Percentiles rank a stretch among this genome's conserved stretches.
Conservation (phyloP, 2,329 filamentous ascomycete genomes). For the Tolypocladium pustulatum region DNA sequence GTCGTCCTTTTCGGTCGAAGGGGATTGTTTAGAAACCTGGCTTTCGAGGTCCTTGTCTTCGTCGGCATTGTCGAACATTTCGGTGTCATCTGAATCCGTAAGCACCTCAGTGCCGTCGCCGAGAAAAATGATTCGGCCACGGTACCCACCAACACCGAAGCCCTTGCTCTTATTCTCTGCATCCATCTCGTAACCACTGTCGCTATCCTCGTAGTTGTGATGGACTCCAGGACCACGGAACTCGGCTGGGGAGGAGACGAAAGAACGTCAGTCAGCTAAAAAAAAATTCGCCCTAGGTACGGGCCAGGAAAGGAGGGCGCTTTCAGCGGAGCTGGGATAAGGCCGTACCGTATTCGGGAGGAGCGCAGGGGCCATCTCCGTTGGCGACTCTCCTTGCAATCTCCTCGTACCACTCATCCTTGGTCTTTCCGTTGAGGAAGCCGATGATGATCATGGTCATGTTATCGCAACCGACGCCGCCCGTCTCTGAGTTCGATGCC, state of each 20-base stretch:
- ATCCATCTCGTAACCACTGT: slow-evolving; percentile 67
- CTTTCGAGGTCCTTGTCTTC: slow-evolving; percentile 80
- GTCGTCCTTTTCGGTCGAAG: slow-evolving; percentile 12
- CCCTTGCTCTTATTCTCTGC: slow-evolving; percentile 52
- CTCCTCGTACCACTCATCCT: slow-evolving; percentile 98
- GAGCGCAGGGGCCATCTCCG: slow-evolving; percentile 95
- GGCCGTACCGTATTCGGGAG: slow-evolving; percentile 95
- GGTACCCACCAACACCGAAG: slow-evolving; percentile 59
- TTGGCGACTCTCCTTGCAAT: slow-evolving; percentile 89
- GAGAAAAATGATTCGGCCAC: slow-evolving; percentile 84
- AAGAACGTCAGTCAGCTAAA: slow-evolving; percentile 12
- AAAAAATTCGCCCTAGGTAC: slow-evolving; percentile 7
- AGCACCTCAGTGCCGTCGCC: slow-evolving; percentile 91
- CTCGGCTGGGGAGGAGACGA: slow-evolving; percentile 48
- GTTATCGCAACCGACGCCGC: slow-evolving; percentile 96
- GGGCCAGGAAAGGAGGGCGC: not conserved
- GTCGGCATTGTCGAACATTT: slow-evolving; percentile 83
- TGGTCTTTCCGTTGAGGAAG: slow-evolving; percentile 80
- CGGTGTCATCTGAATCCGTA: slow-evolving; percentile 78
- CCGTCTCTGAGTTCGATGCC: slow-evolving; percentile 94
- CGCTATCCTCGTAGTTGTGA: slow-evolving; percentile 73
- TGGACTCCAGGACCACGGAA: slow-evolving; percentile 76
- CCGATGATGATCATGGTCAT: slow-evolving; percentile 96
- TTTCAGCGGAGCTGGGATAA: slow-evolving; percentile 21
- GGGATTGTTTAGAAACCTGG: slow-evolving; percentile 58